Evolutionary conservation across 1,139 yeast species (phyloP).

Genomic region (Taphrina confusa): DNA sequence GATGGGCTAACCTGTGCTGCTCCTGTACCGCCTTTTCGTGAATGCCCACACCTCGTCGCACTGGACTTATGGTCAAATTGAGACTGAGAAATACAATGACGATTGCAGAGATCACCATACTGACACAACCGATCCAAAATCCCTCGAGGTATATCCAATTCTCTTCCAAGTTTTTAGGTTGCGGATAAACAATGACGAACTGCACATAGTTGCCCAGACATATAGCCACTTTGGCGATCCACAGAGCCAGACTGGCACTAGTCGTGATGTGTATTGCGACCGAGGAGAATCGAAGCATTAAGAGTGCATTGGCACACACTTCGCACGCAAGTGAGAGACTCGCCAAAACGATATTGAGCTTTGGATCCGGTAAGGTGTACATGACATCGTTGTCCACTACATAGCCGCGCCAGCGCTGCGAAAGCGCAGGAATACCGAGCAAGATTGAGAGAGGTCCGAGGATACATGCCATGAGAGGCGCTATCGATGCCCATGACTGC

Average conservation of each 20-base stretch:
- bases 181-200: constrained; percentile 16
- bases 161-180: background rate
- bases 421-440: constrained; percentile 19
- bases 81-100: constrained; percentile 9
- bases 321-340: constrained; percentile 17
- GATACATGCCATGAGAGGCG: constrained; percentile 17
- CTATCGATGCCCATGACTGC: constrained; percentile 20
- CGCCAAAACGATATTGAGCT: constrained; percentile 14
- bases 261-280: constrained; percentile 7
- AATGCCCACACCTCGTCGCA: background rate
- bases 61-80: constrained; percentile 6
- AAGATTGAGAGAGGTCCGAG: constrained; percentile 17
- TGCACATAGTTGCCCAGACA: constrained; percentile 18
- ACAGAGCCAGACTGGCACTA: constrained; percentile 1
- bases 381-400: constrained; percentile 7
- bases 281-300: constrained; percentile 18
- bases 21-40: constrained; percentile 11
- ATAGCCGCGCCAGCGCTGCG: constrained; percentile 26
- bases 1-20: constrained; percentile 53
- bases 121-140: constrained; percentile 23
- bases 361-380: constrained; percentile 17
- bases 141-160: constrained; percentile 18
- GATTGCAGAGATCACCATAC: constrained; percentile 16
- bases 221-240: constrained; percentile 15
- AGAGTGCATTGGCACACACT: constrained; percentile 6